Evolutionary conservation across 257 asterid species (phyloP).

Genomic region (Gentiana straminea): DNA sequence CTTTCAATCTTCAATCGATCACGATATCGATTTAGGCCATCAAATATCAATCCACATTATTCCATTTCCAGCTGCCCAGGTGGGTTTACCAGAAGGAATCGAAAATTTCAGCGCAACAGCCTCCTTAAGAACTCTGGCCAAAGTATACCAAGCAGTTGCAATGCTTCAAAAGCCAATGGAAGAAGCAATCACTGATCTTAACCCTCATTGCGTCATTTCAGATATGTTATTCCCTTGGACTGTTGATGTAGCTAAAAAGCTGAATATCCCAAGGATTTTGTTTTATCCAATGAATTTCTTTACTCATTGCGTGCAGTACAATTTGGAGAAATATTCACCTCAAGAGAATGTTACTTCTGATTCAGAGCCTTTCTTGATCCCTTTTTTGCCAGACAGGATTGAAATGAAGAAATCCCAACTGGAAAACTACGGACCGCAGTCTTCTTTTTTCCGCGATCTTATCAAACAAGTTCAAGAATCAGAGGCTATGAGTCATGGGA

Average conservation of each 20-base stretch:
- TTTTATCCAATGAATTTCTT: constrained; percentile 9
- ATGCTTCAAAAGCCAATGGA: constrained; percentile 15
- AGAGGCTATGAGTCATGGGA: constrained; percentile 13
- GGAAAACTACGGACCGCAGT: not conserved
- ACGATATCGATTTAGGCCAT: constrained; percentile 8
- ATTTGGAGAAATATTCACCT: constrained; percentile 11
- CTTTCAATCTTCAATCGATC: constrained; percentile 9
- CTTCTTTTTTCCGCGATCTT: not conserved
- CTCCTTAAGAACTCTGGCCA: not conserved
- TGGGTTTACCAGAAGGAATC: constrained; percentile 18
- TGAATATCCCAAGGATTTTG: constrained; percentile 20
- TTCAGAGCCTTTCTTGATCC: constrained; percentile 13
- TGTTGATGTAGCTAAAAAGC: constrained; percentile 11
- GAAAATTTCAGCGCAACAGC: constrained; percentile 13
- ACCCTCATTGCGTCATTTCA: constrained; percentile 18
- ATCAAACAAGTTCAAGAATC: constrained; percentile 6
- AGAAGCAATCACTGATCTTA: not conserved
- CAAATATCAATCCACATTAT: constrained; percentile 16
- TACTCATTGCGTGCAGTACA: constrained; percentile 8
- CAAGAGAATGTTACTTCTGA: constrained; percentile 14
- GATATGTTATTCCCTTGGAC: constrained; percentile 25
- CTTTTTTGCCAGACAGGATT: constrained; percentile 13
- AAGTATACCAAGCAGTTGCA: constrained; percentile 1
- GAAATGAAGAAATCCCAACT: constrained; percentile 18
- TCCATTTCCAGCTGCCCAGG: constrained; percentile 11